Percentiles rank a stretch among this genome's conserved stretches.
These are phyloP conservation scores for Cyberlindnera xishuangbannaensis DNA, from an alignment of 805 yeast species.

Conservation along the genomic window DNA sequence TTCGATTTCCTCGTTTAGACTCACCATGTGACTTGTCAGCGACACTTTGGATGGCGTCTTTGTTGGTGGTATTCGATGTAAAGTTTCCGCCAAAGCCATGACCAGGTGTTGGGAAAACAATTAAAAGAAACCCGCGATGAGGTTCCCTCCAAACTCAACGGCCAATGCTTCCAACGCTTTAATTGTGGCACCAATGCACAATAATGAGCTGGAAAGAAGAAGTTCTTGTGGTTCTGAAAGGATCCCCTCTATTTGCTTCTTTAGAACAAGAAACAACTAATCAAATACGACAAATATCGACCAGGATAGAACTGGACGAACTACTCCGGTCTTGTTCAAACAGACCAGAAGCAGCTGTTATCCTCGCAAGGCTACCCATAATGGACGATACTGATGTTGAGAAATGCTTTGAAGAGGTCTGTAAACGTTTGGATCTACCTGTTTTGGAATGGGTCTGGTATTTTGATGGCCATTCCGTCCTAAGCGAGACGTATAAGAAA, in stretches of 20 bases:
- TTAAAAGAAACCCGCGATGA: too few relatives aligned
- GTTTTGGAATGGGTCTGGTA: conserved; percentile 17
- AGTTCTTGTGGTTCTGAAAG: background rate
- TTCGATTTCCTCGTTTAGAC: background rate
- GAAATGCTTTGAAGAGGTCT: background rate
- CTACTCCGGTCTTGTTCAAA: too few relatives aligned
- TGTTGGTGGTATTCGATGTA: too few relatives aligned
- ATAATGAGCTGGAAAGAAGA: background rate
- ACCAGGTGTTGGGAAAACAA: too few relatives aligned
- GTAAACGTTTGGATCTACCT: conserved; percentile 5
- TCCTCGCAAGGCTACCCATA: background rate
- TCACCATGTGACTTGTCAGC: too few relatives aligned
- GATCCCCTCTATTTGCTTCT: background rate
- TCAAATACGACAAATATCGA: background rate
- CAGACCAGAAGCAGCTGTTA: conserved; percentile 5
- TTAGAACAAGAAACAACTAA: background rate
- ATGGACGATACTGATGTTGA: background rate
- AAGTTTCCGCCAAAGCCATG: too few relatives aligned
- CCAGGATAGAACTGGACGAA: too few relatives aligned
- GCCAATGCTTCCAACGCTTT: too few relatives aligned
- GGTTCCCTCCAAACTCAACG: too few relatives aligned
- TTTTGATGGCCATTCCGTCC: conserved; percentile 13
- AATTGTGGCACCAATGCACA: too few relatives aligned
- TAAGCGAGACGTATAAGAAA: conserved; percentile 6
- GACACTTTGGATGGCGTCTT: too few relatives aligned